Evolutionary conservation across 805 yeast genomes (phyloP).

Genomic region (Kodamaea kakaduensis): DNA sequence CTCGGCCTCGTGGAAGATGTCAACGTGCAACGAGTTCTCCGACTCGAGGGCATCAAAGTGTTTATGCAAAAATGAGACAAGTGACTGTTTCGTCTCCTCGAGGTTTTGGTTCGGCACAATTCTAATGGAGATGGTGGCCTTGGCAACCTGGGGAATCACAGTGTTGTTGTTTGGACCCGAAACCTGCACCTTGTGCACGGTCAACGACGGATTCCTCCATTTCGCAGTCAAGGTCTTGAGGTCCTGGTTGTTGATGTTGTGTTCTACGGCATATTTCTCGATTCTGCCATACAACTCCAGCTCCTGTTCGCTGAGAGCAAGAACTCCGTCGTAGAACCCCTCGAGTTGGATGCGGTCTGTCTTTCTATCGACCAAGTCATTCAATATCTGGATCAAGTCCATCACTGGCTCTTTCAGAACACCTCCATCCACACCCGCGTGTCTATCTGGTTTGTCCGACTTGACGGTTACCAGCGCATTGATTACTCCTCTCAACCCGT

Average conservation of each 20-base stretch:
- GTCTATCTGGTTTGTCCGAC: conserved; percentile 81
- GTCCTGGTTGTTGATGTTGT: conserved; percentile 34
- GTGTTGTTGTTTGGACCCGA: conserved; percentile 90
- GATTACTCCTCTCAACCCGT: conserved; percentile 89
- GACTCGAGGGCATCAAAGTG: conserved; percentile 51
- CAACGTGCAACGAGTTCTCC: conserved; percentile 57
- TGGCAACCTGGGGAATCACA: conserved; percentile 79
- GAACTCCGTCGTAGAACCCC: conserved; percentile 65
- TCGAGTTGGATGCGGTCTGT: conserved; percentile 55
- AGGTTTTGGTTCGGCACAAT: conserved; percentile 86
- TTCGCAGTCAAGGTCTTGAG: conserved; percentile 58
- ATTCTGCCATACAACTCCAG: conserved; percentile 59
- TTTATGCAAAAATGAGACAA: conserved; percentile 43
- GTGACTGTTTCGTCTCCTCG: conserved; percentile 47
- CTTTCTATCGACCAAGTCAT: conserved; percentile 51
- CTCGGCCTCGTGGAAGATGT: conserved; percentile 80
- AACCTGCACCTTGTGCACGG: conserved; percentile 77
- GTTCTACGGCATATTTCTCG: conserved; percentile 28
- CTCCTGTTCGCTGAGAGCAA: conserved; percentile 56
- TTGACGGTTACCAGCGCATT: conserved; percentile 69
- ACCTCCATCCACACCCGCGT: conserved; percentile 97
- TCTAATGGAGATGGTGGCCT: conserved; percentile 74
- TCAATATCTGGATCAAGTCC: conserved; percentile 71
- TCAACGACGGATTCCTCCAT: conserved; percentile 89
- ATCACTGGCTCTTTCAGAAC: conserved; percentile 82